phyloP scores from a whole-genome alignment of 1,284 basidiomycete genomes.

The Tilletia indica region DNA sequence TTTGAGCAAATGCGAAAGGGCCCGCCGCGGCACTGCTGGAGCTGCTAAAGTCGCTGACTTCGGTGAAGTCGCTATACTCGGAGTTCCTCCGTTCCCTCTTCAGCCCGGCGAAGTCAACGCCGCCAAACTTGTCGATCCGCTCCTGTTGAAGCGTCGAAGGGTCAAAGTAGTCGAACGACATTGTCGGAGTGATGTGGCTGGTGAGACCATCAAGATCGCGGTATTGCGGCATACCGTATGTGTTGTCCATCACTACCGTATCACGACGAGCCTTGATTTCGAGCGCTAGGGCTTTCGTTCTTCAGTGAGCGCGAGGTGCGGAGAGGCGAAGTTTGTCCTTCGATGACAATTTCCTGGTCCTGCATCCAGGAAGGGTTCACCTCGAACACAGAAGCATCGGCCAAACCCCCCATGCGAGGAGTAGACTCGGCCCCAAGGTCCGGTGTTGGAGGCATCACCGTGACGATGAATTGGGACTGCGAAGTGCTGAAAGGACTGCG shows the following conservation, averaged over 20 bases:
- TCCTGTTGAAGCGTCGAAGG: background rate
- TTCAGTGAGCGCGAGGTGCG: background rate
- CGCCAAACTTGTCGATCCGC: constrained; percentile 12
- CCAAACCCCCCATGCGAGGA: constrained; percentile 21
- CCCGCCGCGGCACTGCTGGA: constrained; percentile 33
- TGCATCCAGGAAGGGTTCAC: constrained; percentile 20
- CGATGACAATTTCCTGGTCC: constrained; percentile 11
- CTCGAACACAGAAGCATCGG: constrained; percentile 12
- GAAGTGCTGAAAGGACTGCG: constrained; percentile 29
- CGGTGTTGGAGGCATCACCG: constrained; percentile 49
- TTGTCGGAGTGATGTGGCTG: constrained; percentile 24
- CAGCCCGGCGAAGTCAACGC: constrained; percentile 21
- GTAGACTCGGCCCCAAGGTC: constrained; percentile 29
- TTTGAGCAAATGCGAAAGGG: constrained; percentile 36
- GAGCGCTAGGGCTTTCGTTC: background rate
- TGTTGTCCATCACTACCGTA: constrained; percentile 19
- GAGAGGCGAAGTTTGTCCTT: constrained; percentile 12
- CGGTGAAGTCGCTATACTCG: background rate
- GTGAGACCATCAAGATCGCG: constrained; percentile 26
- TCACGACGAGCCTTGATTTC: constrained; percentile 16
- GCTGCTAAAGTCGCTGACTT: constrained; percentile 29
- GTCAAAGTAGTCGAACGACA: constrained; percentile 21
- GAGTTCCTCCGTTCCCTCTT: constrained; percentile 18
- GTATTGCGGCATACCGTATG: constrained; percentile 24
- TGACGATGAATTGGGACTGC: constrained; percentile 36